phyloP scores from a whole-genome alignment of 2,329 filamentous ascomycete genomes.

The Botrytis fragariae region DNA sequence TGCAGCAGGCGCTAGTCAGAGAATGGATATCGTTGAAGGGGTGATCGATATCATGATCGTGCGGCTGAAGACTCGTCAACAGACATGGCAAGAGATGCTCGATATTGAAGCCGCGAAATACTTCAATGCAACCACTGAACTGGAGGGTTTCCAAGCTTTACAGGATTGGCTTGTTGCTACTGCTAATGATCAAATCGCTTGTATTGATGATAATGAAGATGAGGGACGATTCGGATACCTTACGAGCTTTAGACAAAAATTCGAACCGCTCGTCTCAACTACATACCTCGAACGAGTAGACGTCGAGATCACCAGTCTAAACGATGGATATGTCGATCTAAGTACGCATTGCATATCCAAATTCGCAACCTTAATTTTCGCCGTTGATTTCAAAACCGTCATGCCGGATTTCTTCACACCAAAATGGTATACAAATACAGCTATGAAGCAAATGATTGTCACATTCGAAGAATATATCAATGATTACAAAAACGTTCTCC shows the following conservation, averaged over 20 bases:
- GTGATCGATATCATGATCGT: constrained; percentile 96
- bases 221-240: constrained; percentile 76
- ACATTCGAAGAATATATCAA: constrained; percentile 93
- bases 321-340: constrained; percentile 92
- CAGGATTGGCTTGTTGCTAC: constrained; percentile 97
- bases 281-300: constrained; percentile 75
- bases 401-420: constrained; percentile 88
- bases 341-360: constrained; percentile 88
- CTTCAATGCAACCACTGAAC: constrained; percentile 54
- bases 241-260: constrained; percentile 78
- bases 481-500: constrained; percentile 81
- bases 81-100: constrained; percentile 82
- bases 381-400: constrained; percentile 80
- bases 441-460: constrained; percentile 89
- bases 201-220: constrained; percentile 88
- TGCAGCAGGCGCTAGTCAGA: constrained; percentile 79
- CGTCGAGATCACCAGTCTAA: constrained; percentile 69
- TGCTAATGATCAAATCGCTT: constrained; percentile 97
- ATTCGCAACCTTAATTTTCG: constrained; percentile 85
- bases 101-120: constrained; percentile 81
- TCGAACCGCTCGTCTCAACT: constrained; percentile 75
- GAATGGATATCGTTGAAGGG: constrained; percentile 87
- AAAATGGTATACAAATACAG: constrained; percentile 81
- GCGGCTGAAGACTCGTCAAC: constrained; percentile 77
- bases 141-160: constrained; percentile 71